Base-by-base conservation (phyloP, 2,329 filamentous ascomycete species). In the Trichoderma breve region DNA sequence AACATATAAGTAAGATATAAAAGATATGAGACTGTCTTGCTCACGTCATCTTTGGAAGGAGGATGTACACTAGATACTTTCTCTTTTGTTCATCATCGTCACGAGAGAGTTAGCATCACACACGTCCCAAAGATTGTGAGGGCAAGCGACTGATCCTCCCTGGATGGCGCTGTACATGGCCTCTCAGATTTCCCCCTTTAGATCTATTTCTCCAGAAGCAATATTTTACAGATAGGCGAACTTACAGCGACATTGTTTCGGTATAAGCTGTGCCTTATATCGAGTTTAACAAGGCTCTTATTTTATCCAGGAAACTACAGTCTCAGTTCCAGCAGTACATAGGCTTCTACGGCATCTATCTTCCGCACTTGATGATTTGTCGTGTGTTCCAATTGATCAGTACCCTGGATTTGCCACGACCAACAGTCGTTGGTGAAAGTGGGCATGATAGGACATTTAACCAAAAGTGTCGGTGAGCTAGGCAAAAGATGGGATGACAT, bases 401-500 rank as follows among this genome's bases (percentile, higher is more conserved):
- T 43, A 64, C 24, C 14, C 64, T 26, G 24, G n/a, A 57, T 28
- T 57, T 43, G 32, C 32, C 64, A 67, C 53, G 64, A 8, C 63
- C 24, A 36, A 39, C 15, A 57, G 24, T n/a, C 7, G 15, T 57
- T 58, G 28, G 5, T 15, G 34, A 28, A 57, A 28, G 24, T 21
- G 14, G 51, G 36, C 15, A 30, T 43, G 34, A 53, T 55, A 39
- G 51, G 12, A 57, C 26, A 21, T 57, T 39, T 28, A 28, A 57
- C 32, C 21, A 9, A 67, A 67, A 67, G 30, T 57, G 64, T 67
- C 64, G 64, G 64, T 67, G 64, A 67, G 51, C 64, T 67, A 67
- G 47, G 24, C 21, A 39, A 15, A 14, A 55, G 28, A 24, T 24
- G 15, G 63, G 51, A 67, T 39, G 24, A 36, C 15, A 39, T 67